phyloP scores from a whole-genome alignment of 1,139 yeast genomes.

The Kluyveromyces marxianus region DNA sequence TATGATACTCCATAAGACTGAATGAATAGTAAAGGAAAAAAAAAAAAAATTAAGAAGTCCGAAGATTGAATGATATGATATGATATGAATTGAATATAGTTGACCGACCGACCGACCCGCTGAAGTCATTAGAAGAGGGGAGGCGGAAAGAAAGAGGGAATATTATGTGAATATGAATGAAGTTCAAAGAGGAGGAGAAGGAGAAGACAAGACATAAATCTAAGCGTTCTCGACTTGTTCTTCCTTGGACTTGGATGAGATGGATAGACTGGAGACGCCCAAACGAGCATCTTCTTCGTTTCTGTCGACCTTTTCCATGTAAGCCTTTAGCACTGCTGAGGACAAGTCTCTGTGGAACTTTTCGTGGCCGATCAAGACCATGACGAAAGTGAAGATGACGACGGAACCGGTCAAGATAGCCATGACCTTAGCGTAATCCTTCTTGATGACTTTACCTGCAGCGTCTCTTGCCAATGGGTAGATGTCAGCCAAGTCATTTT shows the following conservation, averaged over 20 bases:
- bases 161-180: no score
- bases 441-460: conserved; percentile 26
- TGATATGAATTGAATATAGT: no score
- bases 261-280: not conserved
- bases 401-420: conserved; percentile 78
- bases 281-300: conserved; percentile 12
- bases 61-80: no score
- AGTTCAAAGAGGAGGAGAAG: no score
- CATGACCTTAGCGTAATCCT: conserved; percentile 63
- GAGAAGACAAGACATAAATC: not conserved
- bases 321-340: conserved; percentile 25
- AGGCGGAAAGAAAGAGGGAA: no score
- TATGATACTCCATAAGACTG: no score
- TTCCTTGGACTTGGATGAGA: not conserved
- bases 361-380: conserved; percentile 69
- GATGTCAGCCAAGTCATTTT: conserved; percentile 61
- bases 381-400: conserved; percentile 50
- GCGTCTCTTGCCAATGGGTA: conserved; percentile 41
- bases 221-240: not conserved
- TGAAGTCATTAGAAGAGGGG: no score
- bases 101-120: no score
- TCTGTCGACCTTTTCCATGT: conserved; percentile 19
- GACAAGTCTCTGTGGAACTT: conserved; percentile 32
- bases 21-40: no score
- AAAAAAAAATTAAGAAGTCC: no score